Evolutionary conservation across 2,329 filamentous ascomycete genomes (phyloP), one percentile per base, ranked within the genome.

Genomic region (Xylaria digitata): DNA sequence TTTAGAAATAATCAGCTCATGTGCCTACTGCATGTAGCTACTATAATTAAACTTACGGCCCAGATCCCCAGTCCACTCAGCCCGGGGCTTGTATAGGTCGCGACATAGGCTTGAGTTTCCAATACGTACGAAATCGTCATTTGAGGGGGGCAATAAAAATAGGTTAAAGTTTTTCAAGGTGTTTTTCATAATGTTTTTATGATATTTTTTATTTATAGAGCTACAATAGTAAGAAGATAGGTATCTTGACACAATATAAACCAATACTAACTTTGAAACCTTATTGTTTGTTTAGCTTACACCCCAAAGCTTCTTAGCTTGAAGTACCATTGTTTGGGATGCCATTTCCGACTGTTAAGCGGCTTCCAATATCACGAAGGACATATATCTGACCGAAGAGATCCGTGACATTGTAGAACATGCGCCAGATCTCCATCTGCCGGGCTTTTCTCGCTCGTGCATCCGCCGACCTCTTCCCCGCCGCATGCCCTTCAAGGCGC

Each of bases 321-420:
- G 53, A 19, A 17, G 42, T 17, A 3, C 52, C 52, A 54, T 54
- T 54, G 11, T 32, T 8, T n/a, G 30, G 34, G 3, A 17, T 43
- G 19, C 52, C 37, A 43, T 55, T 55, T 3, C 37, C 53, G 11
- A 55, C 53, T 15, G 53, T 55, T n/a, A 55, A 55, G 37, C 53
- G 53, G n/a, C 53, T 55, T 6, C 53, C 65, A n/a, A 70, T 67
- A 45, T 69, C 67, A 13, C 54, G 61, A 6, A 65, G 34, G 2
- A 70, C 61, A 32, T 70, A 70, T 7, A 70, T 67, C 50, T 70
- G 61, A 1, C 65, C 67, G 34, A 56, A 65, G 5, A 70, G 48
- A 48, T 70, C 67, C 30, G 67, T 70, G 2, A 70, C 65, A 34
- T 63, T 34, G 34, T n/a, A 40, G 30, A 70, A 70, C 61, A 67